phyloP scores from a whole-genome alignment of 768 basidiomycete species.

The Pulveroboletus sp. region DNA sequence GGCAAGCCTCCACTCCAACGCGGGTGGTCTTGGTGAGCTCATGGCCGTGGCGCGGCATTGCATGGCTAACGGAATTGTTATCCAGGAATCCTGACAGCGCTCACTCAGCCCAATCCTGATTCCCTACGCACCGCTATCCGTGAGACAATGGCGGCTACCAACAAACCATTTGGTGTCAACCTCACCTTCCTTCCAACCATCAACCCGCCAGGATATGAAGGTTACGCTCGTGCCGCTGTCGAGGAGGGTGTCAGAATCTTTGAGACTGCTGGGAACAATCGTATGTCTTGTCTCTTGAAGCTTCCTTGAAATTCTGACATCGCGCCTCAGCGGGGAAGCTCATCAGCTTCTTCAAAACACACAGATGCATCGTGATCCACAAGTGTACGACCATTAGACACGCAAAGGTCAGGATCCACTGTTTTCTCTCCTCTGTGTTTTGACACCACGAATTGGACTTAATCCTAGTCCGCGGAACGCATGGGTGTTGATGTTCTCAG shows the following conservation, averaged over 20 bases:
- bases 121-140: conserved; percentile 76
- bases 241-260: conserved; percentile 87
- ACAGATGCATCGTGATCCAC: conserved; percentile 77
- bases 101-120: conserved; percentile 83
- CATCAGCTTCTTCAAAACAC: conserved; percentile 77
- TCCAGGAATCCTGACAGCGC: conserved; percentile 74
- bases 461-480: conserved; percentile 52
- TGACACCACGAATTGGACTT: neutral
- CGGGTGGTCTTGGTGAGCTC: conserved; percentile 67
- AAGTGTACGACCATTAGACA: conserved; percentile 88
- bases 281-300: conserved; percentile 37
- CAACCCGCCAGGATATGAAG: conserved; percentile 86
- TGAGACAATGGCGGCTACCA: conserved; percentile 65
- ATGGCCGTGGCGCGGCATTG: neutral
- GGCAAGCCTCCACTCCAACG: conserved; percentile 74
- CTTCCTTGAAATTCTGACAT: neutral
- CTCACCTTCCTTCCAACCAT: conserved; percentile 86
- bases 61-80: neutral
- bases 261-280: conserved; percentile 91
- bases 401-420: conserved; percentile 53
- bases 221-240: conserved; percentile 74
- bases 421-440: conserved; percentile 3
- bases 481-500: conserved; percentile 84
- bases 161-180: conserved; percentile 80
- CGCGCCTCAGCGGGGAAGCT: conserved; percentile 59